Evolutionary conservation across 208 protist genomes (phyloP).

Genomic region (Leishmania tropica): DNA sequence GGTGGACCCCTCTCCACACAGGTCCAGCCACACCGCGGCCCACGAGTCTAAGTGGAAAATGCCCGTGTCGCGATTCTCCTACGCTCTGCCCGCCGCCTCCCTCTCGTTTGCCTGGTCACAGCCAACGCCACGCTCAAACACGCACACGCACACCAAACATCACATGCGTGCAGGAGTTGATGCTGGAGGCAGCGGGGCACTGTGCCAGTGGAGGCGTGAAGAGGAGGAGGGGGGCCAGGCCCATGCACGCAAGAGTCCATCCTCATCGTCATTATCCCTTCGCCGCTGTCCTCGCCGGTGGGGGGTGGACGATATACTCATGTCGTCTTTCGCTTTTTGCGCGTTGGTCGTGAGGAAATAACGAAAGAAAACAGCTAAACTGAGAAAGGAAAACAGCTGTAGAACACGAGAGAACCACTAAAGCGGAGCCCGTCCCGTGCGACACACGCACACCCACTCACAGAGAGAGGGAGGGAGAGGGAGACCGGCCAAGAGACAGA

Average conservation of each 20-base stretch:
- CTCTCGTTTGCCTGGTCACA: neutral
- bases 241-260: neutral
- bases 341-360: neutral
- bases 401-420: neutral
- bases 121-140: neutral
- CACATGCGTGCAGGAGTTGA: neutral
- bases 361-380: constrained; percentile 3
- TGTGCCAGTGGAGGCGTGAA: neutral
- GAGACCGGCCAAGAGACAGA: neutral
- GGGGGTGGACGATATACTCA: neutral
- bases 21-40: neutral
- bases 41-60: neutral
- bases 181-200: neutral
- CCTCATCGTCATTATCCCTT: neutral
- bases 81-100: neutral
- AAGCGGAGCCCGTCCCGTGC: no score
- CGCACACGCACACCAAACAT: neutral
- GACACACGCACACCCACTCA: neutral
- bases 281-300: neutral
- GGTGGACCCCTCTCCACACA: neutral
- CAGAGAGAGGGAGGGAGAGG: neutral
- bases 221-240: neutral
- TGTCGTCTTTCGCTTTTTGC: neutral
- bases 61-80: neutral
- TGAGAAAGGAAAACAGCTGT: constrained; percentile 8